phyloP scores from a whole-genome alignment of 345 rosid species.

The Linum usitatissimum region DNA sequence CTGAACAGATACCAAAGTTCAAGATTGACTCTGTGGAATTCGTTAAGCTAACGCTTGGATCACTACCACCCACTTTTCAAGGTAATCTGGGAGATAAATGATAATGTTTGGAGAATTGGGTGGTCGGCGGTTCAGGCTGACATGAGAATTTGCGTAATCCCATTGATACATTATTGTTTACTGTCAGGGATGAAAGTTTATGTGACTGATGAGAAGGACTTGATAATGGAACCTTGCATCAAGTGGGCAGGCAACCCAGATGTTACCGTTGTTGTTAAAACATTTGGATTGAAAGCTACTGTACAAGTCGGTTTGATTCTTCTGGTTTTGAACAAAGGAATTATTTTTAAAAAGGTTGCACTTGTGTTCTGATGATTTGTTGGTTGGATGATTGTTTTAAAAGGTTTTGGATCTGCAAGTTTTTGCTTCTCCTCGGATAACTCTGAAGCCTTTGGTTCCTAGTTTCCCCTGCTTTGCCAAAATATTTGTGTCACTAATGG shows the following conservation, averaged over 20 bases:
- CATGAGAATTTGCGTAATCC: background rate
- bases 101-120: too few species aligned
- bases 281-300: slow-evolving; percentile 25
- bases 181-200: slow-evolving; percentile 23
- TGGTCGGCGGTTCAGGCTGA: too few species aligned
- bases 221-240: slow-evolving; percentile 20
- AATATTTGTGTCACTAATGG: slow-evolving; percentile 82
- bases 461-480: slow-evolving; percentile 94
- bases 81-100: slow-evolving; percentile 32
- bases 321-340: background rate
- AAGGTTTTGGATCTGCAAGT: slow-evolving; percentile 92
- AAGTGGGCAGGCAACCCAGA: slow-evolving; percentile 33
- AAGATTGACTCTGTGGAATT: slow-evolving; percentile 87
- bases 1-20: slow-evolving; percentile 84
- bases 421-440: slow-evolving; percentile 80
- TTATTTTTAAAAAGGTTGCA: slow-evolving; percentile 1
- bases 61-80: slow-evolving; percentile 82
- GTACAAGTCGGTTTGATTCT: slow-evolving; percentile 19
- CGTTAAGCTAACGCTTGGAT: slow-evolving; percentile 71
- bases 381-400: slow-evolving; percentile 12
- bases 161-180: background rate
- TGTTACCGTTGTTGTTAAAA: slow-evolving; percentile 17
- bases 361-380: slow-evolving; percentile 9
- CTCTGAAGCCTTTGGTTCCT: slow-evolving; percentile 90
- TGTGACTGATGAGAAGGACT: slow-evolving; percentile 22